Conservation (phyloP, 805 yeast species). For the Groenewaldozyma salmanticensis region DNA sequence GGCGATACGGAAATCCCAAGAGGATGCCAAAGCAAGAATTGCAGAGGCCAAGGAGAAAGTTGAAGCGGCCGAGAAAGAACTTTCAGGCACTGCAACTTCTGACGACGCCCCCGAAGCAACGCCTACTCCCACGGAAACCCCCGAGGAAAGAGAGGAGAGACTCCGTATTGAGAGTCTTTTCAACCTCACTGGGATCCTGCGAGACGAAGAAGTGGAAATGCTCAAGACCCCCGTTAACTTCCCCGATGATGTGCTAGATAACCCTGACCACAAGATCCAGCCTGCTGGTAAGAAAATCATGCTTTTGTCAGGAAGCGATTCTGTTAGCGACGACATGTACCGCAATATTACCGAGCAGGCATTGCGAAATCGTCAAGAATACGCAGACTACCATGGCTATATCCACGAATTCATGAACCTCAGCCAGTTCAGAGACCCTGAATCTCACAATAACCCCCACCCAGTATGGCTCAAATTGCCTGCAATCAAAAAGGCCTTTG, state of each 20-base stretch:
- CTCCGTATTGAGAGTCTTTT: background rate
- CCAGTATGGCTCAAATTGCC: conserved; percentile 28
- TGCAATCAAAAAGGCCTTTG: conserved; percentile 26
- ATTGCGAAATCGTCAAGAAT: conserved; percentile 22
- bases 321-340: background rate
- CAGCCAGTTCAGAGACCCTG: conserved; percentile 12
- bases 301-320: background rate
- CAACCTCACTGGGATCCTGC: background rate
- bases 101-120: no score
- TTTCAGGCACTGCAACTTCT: no score
- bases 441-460: conserved; percentile 7
- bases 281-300: conserved; percentile 1
- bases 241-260: background rate
- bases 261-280: background rate
- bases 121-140: no score
- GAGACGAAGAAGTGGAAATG: background rate
- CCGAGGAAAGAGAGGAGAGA: background rate
- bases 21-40: no score
- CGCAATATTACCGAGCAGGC: conserved; percentile 1
- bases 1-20: no score
- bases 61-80: no score
- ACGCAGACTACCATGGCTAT: conserved; percentile 26
- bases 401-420: conserved; percentile 21
- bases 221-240: background rate
- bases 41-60: no score